Evolutionary conservation across 2,329 filamentous ascomycete species (phyloP), one percentile per base, ranked within the genome.

Genomic region (Alternaria conjuncta): DNA sequence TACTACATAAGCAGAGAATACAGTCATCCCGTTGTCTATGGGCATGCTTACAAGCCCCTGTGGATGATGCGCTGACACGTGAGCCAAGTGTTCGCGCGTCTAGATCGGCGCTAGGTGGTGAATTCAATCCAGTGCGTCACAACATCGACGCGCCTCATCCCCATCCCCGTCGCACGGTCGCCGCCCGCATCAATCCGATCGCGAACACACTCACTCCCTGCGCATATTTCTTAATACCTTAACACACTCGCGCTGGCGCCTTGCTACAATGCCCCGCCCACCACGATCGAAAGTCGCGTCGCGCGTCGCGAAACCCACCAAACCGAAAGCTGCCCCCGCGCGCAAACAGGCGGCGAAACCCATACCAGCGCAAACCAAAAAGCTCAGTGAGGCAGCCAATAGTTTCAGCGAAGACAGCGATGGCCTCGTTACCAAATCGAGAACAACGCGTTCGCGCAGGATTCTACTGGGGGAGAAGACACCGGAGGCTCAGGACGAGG

Each of bases 371-470:
- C 61, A 64, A 32, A 63, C 64, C 25, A 66, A 44, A n/a, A 69
- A 68, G 21, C 55, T 57, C 13, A 57, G 50, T 7, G 65, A 75
- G 23, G 56, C 61, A 21, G 44, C 65, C 23, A 66, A 74, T 13
- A 72, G 61, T 55, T 70, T 75, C 66, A 79, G 78, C 63, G 76
- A 79, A 44, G 79, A 81, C 57, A 78, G 75, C 61, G 76, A 80
- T 70, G 76, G 78, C 4, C 69, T 80, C 11, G 75, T 79, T 21
- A 73, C 72, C 6, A 78, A 66, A 55, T 62, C 71, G 18, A 68
- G 56, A 47, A 47, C 69, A n/a, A 75, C 65, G 36, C 70, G 71
- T 43, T 41, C 67, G 12, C 74, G 62, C 44, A 61, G 65, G 44
- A 69, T 64, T 53, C 65, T 68, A 63, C 69, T 68, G n/a, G 63